These are phyloP conservation scores for Eutrema salsugineum DNA, from an alignment of 441 rosid species.

Conservation along the genomic window DNA sequence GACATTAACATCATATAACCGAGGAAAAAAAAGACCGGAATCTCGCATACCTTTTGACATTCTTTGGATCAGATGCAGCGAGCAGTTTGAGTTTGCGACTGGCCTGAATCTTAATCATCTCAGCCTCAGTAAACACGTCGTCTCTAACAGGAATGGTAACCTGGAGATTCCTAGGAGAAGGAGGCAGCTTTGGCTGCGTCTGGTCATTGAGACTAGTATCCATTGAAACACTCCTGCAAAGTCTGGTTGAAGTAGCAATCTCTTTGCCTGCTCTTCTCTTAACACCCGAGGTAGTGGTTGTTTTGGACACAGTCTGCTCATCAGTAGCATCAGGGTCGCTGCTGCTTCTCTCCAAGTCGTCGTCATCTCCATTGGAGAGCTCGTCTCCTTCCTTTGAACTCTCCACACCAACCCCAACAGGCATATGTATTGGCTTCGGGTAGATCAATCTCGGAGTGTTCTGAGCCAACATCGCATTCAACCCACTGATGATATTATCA, in stretches of 20 bases:
- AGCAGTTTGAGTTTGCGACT: rapidly evolving
- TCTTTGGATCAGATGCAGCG: background rate
- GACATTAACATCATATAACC: background rate
- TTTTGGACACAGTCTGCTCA: too few species aligned
- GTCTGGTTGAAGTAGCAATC: constrained; percentile 50
- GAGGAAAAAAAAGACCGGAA: background rate
- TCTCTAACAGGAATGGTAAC: background rate
- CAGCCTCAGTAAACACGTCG: background rate
- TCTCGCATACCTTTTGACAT: background rate
- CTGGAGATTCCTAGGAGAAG: background rate
- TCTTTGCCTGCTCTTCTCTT: constrained; percentile 67
- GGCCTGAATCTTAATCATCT: background rate
- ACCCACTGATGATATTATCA: constrained; percentile 57
- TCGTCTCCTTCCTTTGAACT: background rate
- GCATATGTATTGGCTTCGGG: background rate
- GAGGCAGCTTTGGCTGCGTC: background rate
- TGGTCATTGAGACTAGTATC: constrained; percentile 34
- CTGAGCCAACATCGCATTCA: constrained; percentile 35
- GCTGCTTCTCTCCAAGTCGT: too few species aligned
- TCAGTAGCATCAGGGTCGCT: too few species aligned
- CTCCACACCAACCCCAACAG: background rate
- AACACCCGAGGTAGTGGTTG: constrained; percentile 23
- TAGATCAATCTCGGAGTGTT: background rate
- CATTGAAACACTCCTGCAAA: constrained; percentile 68
- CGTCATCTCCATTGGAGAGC: too few species aligned